Base-by-base conservation (phyloP, 2,329 filamentous ascomycete species). In the Purpureocillium lavendulum region DNA sequence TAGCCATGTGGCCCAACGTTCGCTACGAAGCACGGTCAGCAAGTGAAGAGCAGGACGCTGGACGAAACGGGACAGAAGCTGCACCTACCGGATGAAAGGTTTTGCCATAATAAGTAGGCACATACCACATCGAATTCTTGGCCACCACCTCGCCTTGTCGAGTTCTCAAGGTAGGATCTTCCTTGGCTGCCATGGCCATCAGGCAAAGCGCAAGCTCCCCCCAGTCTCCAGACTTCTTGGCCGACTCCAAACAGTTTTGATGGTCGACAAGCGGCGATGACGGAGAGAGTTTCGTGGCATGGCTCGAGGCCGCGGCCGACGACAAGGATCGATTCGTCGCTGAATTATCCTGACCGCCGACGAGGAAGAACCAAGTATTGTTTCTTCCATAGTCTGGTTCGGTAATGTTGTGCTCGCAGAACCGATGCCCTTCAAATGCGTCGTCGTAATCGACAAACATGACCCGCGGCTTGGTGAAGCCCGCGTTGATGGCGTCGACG, bases 351-450 rank as follows among this genome's bases (percentile, higher is more conserved):
- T 47, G 43, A 3, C 65, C 67, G 4, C 66, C 67, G 3, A 70
- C 65, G 18, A 68, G 59, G 45, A 70, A 71, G 45, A 71, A 71
- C 65, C 65, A 71, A 0, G 65, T 70, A 16, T 66, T 64, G 15
- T 54, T 56, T 24, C 64, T 57, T 4, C 49, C 46, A 40, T 69
- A 69, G 36, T 66, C 67, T 6, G 68, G 68, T 48, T 71, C 68
- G 11, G 47, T 51, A 4, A 65, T 58, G 33, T 48, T 51, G 13
- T 48, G 54, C 46, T 66, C 63, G 44, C 63, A 66, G 42, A 66
- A 71, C 6, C 68, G 63, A 46, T 71, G 67, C 4, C 66, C 66
- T 1, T 65, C 61, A 41, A 70, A 71, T 5, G 44, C 51, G 7
- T 46, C 49, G 37, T 71, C 67, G 40, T 68, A 68, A 45, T 71